A percentile compares a stretch with the other conserved stretches of the same genome.
Evolutionary conservation across 108 stramenopile species (phyloP).

Genomic region (Hondaea fermentalgiana): DNA sequence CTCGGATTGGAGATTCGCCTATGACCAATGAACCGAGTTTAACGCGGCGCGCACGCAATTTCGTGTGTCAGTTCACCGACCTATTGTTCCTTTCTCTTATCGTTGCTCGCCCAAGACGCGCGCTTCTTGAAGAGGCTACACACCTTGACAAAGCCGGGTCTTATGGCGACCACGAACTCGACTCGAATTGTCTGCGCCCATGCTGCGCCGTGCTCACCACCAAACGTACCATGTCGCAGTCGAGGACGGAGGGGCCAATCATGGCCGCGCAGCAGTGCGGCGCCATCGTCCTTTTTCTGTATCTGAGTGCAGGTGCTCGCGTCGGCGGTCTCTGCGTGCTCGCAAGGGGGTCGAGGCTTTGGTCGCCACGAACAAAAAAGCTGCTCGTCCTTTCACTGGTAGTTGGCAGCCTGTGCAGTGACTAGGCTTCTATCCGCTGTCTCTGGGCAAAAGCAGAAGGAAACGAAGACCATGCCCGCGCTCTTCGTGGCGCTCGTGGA

Average conservation of each 20-base stretch:
- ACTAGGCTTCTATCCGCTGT: background rate
- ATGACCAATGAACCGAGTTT: no score
- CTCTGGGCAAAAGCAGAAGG: background rate
- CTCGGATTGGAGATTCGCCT: conserved; percentile 59
- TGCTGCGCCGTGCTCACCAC: background rate
- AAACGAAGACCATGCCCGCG: background rate
- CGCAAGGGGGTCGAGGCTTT: background rate
- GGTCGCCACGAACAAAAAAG: no score
- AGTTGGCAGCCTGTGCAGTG: background rate
- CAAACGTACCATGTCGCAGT: conserved; percentile 55
- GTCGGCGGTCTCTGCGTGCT: background rate
- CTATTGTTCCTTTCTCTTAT: no score
- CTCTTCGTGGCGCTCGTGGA: conserved; percentile 2
- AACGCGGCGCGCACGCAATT: no score
- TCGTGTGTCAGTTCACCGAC: no score
- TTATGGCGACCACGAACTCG: background rate
- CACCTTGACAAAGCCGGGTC: background rate
- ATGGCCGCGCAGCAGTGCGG: conserved; percentile 28
- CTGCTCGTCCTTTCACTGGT: background rate
- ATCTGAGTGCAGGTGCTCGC: background rate
- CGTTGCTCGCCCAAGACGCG: no score
- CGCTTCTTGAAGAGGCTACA: no score
- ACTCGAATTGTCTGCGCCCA: background rate
- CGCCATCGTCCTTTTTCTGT: background rate
- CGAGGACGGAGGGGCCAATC: conserved; percentile 69